These are phyloP conservation scores for Asparagopsis taxiformis DNA, from an alignment of 31 red algal genomes.

Conservation along the genomic window DNA sequence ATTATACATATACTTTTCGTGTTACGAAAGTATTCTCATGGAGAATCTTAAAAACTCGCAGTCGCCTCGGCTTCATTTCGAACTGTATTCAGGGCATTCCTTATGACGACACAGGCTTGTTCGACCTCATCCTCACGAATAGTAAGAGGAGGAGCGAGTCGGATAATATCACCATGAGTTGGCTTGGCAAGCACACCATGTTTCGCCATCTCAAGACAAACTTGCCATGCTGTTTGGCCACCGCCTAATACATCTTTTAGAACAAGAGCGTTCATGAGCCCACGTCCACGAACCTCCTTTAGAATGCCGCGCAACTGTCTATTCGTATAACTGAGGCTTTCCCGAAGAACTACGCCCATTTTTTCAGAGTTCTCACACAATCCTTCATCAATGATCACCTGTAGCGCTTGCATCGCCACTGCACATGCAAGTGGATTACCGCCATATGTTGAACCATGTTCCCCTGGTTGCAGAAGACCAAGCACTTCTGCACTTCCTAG, in stretches of 20 bases:
- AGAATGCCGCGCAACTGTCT: constrained; percentile 28
- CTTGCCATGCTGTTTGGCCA: constrained; percentile 74
- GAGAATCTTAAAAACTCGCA: neutral
- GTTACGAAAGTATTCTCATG: too few relatives aligned
- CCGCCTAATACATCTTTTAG: constrained; percentile 67
- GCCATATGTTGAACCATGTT: constrained; percentile 99
- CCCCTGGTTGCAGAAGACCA: constrained; percentile 76
- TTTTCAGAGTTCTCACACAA: constrained; percentile 65
- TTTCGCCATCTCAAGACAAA: constrained; percentile 83
- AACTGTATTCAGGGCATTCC: constrained; percentile 47
- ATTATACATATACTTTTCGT: too few relatives aligned
- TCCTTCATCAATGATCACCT: constrained; percentile 85
- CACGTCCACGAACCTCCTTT: constrained; percentile 77
- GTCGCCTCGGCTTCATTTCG: neutral
- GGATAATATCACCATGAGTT: constrained; percentile 95
- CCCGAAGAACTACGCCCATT: constrained; percentile 69
- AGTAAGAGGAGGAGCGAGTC: constrained; percentile 91
- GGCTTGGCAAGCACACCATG: constrained; percentile 95
- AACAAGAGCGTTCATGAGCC: constrained; percentile 89
- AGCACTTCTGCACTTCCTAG: constrained; percentile 86
- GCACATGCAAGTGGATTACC: constrained; percentile 96
- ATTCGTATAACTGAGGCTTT: constrained; percentile 8
- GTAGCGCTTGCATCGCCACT: constrained; percentile 84
- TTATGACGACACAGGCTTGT: constrained; percentile 55
- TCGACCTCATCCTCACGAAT: constrained; percentile 82